These are phyloP conservation scores for Soucietia sequanensis DNA, from an alignment of 805 yeast species.

Conservation along the genomic window DNA sequence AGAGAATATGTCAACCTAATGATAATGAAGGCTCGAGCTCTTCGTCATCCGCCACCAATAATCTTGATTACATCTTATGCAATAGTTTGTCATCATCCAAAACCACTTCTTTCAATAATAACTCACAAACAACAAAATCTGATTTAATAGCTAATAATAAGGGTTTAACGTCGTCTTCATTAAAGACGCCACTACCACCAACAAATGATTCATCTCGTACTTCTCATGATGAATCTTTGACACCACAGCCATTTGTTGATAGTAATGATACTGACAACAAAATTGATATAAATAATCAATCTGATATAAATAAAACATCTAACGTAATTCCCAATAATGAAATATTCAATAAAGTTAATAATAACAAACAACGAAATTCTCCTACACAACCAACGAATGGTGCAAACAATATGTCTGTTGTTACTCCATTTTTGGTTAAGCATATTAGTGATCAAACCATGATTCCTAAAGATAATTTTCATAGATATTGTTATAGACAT, in stretches of 20 bases:
- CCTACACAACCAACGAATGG: not conserved
- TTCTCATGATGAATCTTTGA: not conserved
- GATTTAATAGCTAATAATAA: conserved; percentile 2
- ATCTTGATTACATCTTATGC: conserved; percentile 8
- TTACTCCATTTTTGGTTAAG: conserved; percentile 41
- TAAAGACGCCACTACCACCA: not conserved
- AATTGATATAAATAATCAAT: not conserved
- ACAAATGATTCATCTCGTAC: not conserved
- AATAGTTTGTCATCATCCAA: conserved; percentile 5
- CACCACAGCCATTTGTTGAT: no score
- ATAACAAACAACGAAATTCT: no score
- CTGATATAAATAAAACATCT: not conserved
- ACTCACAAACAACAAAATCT: conserved; percentile 3
- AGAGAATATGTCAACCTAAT: conserved; percentile 8
- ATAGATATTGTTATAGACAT: conserved; percentile 85
- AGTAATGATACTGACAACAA: not conserved
- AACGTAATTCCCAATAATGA: no score
- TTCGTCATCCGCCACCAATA: conserved; percentile 2
- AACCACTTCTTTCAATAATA: not conserved
- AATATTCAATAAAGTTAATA: no score
- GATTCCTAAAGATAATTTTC: conserved; percentile 52
- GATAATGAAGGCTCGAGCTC: conserved; percentile 1
- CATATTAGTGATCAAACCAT: conserved; percentile 42
- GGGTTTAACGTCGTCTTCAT: no score
- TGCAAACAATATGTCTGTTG: conserved; percentile 23